These are phyloP conservation scores for Linderina pennispora DNA, from an alignment of 192 early-diverging fungal genomes.

Conservation along the genomic window DNA sequence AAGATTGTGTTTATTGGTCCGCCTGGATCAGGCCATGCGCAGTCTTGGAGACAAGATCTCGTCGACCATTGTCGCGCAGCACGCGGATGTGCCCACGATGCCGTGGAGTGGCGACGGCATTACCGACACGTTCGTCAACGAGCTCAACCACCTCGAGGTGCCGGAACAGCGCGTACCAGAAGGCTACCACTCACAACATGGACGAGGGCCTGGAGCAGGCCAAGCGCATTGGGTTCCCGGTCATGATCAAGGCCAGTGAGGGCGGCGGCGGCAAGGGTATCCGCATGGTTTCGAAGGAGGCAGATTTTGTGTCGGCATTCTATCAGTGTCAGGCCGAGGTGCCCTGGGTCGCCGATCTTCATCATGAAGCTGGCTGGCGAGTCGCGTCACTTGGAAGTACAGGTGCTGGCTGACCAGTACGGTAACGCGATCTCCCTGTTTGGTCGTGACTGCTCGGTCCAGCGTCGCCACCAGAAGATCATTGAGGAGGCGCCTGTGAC, in stretches of 20 bases:
- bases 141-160: conserved; percentile 70
- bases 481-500: conserved; percentile 97
- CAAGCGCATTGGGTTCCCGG: conserved; percentile 86
- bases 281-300: conserved; percentile 77
- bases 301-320: conserved; percentile 71
- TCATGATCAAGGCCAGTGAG: conserved; percentile 99
- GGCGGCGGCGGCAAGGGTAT: conserved; percentile 99
- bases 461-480: conserved; percentile 98
- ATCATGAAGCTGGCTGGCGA: conserved; percentile 97
- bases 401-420: conserved; percentile 92
- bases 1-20: conserved; percentile 96
- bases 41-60: conserved; percentile 99
- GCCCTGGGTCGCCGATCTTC: conserved; percentile 95
- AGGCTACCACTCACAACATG: conserved; percentile 79
- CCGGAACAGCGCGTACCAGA: conserved; percentile 72
- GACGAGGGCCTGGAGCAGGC: conserved; percentile 83
- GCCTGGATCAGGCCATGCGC: conserved; percentile 93
- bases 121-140: conserved; percentile 60
- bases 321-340: conserved; percentile 90
- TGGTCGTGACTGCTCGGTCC: conserved; percentile 97
- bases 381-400: conserved; percentile 95
- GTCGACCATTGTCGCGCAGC: conserved; percentile 98
- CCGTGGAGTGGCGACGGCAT: conserved; percentile 91
- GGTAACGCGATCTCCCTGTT: conserved; percentile 98
- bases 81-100: conserved; percentile 93